Base-by-base conservation (phyloP, 176 grass and related monocot species). In the Eleusine indica region DNA sequence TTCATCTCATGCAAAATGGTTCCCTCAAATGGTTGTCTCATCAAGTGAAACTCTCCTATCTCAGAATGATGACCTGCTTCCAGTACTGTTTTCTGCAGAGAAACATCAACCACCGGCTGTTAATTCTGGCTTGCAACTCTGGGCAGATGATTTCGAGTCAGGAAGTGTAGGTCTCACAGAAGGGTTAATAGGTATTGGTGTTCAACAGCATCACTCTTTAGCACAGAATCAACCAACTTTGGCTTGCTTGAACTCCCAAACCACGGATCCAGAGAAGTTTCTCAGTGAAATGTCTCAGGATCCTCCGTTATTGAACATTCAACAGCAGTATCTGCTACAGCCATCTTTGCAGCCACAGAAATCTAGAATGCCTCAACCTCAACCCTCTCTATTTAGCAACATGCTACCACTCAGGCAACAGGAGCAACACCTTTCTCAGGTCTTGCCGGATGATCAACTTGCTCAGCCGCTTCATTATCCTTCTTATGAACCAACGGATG, bases 281-380 rank as follows among this genome's bases (percentile, higher is more conserved):
- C 74, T 81, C 57, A 56, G 85, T 82, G 96, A 94, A 72, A 76
- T 91, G 29, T 83, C 90, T 82, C 87, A 94, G 69, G 96, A 99
- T 82, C 89, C 91, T 66, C 87, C 88, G n/a, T 67, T 90, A 19
- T 70, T 88, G 52, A 82, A 74, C 71, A 79, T 90, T 74, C 96
- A 99, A 76, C 93, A 94, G 71, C 96, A 96, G 44, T 96, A 96
- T 88, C 40, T 85, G 74, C 77, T 90, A 61, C 93, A 99, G 75
- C 85, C 93, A 80, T 29, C 10, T 30, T 88, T 93, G 70, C 91
- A 90, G 25, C 49, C 84, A 77, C 93, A 92, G 77, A 78, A 86
- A 41, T 65, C 89, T 76, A 80, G 80, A 75, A 56, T 80, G 6
- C 18, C 87, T 76, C 85, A 94, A 29, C 41, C 85, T 57, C 89